phyloP scores from a whole-genome alignment of 345 rosid species.

The Abelmoschus esculentus region DNA sequence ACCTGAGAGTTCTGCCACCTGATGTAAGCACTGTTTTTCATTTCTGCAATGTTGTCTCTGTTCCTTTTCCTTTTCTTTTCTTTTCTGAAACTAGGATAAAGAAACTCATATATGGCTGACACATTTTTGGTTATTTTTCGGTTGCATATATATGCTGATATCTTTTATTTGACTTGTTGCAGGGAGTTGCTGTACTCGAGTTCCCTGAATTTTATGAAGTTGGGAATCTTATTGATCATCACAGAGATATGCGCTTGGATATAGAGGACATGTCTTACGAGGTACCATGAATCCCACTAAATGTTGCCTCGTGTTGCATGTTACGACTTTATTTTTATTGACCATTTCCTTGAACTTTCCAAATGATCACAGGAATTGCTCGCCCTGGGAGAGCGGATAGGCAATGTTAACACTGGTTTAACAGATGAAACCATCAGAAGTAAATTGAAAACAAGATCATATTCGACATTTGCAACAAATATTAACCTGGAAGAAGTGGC shows the following conservation, averaged over 20 bases:
- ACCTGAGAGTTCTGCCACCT: slow-evolving; percentile 42
- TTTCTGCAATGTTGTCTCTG: background rate
- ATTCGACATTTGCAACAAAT: slow-evolving; percentile 19
- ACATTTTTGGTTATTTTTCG: background rate
- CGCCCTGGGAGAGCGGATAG: slow-evolving; percentile 73
- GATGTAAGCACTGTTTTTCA: slow-evolving; percentile 36
- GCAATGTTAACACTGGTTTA: slow-evolving; percentile 72
- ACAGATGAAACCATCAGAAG: slow-evolving; percentile 46
- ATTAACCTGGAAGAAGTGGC: slow-evolving; percentile 59
- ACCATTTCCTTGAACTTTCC: background rate
- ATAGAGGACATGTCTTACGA: slow-evolving; percentile 90
- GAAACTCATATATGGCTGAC: background rate
- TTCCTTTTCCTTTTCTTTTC: background rate
- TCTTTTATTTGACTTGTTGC: slow-evolving; percentile 13
- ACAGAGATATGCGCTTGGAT: slow-evolving; percentile 90
- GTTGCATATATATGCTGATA: background rate
- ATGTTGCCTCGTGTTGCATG: background rate
- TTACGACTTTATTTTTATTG: background rate
- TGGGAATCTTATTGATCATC: slow-evolving; percentile 50
- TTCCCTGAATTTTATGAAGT: slow-evolving; percentile 42
- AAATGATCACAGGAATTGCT: slow-evolving; percentile 60
- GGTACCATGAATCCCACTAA: slow-evolving; percentile 25
- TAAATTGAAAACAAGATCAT: slow-evolving; percentile 44
- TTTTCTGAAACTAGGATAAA: background rate
- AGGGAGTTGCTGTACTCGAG: slow-evolving; percentile 69